Evolutionary conservation across 164 flowering plant species (phyloP).

Genomic region (Vitis rotundifolia): DNA sequence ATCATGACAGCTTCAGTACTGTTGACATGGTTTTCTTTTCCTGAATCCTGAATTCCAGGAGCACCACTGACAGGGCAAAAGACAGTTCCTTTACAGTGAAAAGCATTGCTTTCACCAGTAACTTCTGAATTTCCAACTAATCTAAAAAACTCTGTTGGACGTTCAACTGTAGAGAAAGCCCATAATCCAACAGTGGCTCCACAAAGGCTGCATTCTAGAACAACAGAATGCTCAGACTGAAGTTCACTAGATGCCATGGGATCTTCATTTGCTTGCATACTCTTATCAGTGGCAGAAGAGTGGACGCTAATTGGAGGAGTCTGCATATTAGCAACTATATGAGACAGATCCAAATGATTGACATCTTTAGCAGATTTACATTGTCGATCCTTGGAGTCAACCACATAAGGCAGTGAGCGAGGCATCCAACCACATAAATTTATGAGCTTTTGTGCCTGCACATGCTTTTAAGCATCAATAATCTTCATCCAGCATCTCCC

Average conservation of each 20-base stretch:
- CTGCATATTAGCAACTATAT: conserved; percentile 23
- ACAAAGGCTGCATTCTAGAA: conserved; percentile 83
- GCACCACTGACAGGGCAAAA: conserved; percentile 2
- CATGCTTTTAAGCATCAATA: conserved; percentile 5
- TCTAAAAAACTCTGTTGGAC: conserved; percentile 69
- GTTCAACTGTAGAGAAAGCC: conserved; percentile 65
- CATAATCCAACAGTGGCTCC: conserved; percentile 92
- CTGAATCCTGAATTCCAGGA: conserved; percentile 16
- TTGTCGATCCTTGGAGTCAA: conserved; percentile 51
- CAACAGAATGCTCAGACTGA: conserved; percentile 70
- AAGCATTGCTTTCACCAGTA: conserved; percentile 22
- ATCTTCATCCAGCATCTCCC: not conserved
- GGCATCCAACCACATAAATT: conserved; percentile 96
- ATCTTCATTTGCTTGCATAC: conserved; percentile 23
- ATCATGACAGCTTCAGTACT: conserved; percentile 9
- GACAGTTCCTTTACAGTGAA: no score
- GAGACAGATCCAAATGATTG: conserved; percentile 16
- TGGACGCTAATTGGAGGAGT: conserved; percentile 18
- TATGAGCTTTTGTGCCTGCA: conserved; percentile 84
- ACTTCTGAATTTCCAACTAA: conserved; percentile 59
- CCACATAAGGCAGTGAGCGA: conserved; percentile 69
- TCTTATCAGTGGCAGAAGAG: conserved; percentile 28
- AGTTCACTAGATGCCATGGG: conserved; percentile 10
- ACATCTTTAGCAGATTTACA: conserved; percentile 31
- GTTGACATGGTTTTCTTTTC: conserved; percentile 18